Conservation (phyloP, 2,329 filamentous ascomycete genomes). For the Cladosporium sp. region DNA sequence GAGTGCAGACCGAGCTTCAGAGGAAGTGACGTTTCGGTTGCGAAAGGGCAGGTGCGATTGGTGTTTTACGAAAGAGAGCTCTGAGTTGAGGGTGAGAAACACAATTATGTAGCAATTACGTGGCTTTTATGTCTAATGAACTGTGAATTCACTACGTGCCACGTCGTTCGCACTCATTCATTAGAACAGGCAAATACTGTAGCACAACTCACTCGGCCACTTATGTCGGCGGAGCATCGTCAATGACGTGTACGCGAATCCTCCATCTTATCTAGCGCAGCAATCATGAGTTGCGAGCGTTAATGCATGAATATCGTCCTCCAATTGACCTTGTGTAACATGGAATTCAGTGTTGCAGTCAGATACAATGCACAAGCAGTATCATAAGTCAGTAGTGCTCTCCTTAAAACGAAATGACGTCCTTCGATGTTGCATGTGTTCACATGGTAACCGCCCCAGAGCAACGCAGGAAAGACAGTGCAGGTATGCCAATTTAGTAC, state of each 20-base stretch:
- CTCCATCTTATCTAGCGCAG: slow-evolving; percentile 1
- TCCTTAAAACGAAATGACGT: neutral
- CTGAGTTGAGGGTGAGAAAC: too few relatives aligned
- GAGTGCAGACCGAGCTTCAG: neutral
- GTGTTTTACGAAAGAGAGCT: neutral
- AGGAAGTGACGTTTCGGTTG: neutral
- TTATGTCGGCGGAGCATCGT: neutral
- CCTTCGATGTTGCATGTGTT: neutral
- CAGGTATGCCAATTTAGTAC: neutral
- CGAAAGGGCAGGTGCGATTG: neutral
- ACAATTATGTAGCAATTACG: too few relatives aligned
- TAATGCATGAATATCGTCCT: neutral
- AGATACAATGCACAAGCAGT: neutral
- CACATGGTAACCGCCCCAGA: too few relatives aligned
- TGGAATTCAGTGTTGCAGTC: neutral
- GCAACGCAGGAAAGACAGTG: neutral
- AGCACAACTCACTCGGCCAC: too few relatives aligned
- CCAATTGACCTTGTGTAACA: neutral
- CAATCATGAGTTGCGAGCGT: neutral
- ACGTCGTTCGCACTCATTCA: neutral
- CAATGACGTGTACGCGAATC: slow-evolving; percentile 8
- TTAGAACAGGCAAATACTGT: too few relatives aligned
- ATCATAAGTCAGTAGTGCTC: neutral
- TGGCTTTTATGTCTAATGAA: neutral
- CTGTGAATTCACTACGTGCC: neutral